Percentiles rank a stretch among this genome's conserved stretches.
Evolutionary conservation across 2,329 filamentous ascomycete species (phyloP).

Genomic region (Alternaria novae-zelandiae): DNA sequence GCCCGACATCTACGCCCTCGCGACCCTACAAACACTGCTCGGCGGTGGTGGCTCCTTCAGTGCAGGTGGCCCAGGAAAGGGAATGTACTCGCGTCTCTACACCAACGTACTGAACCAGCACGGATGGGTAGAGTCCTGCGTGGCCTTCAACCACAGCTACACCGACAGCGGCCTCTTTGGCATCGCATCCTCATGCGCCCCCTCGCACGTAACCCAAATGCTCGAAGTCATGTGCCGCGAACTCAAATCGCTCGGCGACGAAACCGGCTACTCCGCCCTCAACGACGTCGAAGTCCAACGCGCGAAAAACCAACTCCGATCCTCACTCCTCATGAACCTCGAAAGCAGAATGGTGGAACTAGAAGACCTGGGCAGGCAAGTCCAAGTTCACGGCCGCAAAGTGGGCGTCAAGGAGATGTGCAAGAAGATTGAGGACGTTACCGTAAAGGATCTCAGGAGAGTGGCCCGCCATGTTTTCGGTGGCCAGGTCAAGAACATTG

Average conservation of each 20-base stretch:
- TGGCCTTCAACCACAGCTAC: conserved; percentile 97
- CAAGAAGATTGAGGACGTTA: conserved; percentile 79
- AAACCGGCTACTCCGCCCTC: conserved; percentile 75
- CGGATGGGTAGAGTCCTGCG: conserved; percentile 94
- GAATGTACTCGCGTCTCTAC: conserved; percentile 98
- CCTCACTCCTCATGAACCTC: conserved; percentile 92
- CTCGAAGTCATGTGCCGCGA: conserved; percentile 95
- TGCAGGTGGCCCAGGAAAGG: conserved; percentile 94
- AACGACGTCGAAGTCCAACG: conserved; percentile 80
- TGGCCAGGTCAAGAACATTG: conserved; percentile 76
- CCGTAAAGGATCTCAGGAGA: conserved; percentile 77
- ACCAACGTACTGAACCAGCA: conserved; percentile 98
- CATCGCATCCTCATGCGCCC: conserved; percentile 85
- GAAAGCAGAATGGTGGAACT: conserved; percentile 97
- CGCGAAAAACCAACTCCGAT: conserved; percentile 95
- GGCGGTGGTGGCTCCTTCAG: conserved; percentile 97
- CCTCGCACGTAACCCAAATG: conserved; percentile 79
- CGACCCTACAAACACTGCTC: conserved; percentile 92
- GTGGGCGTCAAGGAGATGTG: conserved; percentile 95
- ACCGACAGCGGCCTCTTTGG: conserved; percentile 95
- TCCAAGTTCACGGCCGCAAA: conserved; percentile 95
- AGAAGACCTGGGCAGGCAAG: conserved; percentile 91
- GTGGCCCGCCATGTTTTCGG: conserved; percentile 81
- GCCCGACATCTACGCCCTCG: conserved; percentile 93
- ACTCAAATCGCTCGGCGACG: conserved; percentile 76